These are phyloP conservation scores for Sanghuangporus baumii DNA, from an alignment of 1,284 basidiomycete species.

Conservation along the genomic window DNA sequence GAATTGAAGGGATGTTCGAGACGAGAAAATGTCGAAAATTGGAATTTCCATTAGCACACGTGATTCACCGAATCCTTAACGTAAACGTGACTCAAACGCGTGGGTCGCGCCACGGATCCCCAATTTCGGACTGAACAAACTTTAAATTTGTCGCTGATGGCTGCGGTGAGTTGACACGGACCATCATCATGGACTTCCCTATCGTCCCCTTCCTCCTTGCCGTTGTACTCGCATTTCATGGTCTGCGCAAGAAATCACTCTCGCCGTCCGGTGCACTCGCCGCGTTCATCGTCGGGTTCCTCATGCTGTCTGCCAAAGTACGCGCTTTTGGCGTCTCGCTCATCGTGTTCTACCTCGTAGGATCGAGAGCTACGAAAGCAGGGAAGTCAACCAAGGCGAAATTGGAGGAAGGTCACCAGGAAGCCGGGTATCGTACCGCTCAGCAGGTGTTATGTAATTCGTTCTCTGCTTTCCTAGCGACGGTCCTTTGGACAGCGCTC, in stretches of 20 bases:
- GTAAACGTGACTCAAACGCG: not conserved
- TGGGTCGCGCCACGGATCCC: not conserved
- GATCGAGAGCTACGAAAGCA: conserved; percentile 82
- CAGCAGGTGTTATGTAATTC: conserved; percentile 83
- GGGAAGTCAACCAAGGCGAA: conserved; percentile 64
- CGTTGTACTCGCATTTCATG: conserved; percentile 40
- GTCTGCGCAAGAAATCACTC: conserved; percentile 53
- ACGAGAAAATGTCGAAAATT: not conserved
- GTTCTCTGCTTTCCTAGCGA: conserved; percentile 61
- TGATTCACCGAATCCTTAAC: not conserved
- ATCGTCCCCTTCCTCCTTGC: conserved; percentile 37
- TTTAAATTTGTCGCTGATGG: not conserved
- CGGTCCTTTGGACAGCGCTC: conserved; percentile 56
- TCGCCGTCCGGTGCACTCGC: conserved; percentile 68
- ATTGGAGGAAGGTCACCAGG: conserved; percentile 76
- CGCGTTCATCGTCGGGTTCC: conserved; percentile 71
- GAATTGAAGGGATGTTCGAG: not conserved
- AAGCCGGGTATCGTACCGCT: conserved; percentile 64
- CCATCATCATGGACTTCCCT: conserved; percentile 21
- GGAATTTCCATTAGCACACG: not conserved
- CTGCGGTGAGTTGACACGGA: not conserved
- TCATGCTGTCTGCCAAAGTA: conserved; percentile 55
- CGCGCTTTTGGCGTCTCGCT: conserved; percentile 68
- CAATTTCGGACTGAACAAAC: not conserved
- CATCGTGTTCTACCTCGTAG: conserved; percentile 79